phyloP scores from a whole-genome alignment of 345 rosid species.

The Mangifera indica region DNA sequence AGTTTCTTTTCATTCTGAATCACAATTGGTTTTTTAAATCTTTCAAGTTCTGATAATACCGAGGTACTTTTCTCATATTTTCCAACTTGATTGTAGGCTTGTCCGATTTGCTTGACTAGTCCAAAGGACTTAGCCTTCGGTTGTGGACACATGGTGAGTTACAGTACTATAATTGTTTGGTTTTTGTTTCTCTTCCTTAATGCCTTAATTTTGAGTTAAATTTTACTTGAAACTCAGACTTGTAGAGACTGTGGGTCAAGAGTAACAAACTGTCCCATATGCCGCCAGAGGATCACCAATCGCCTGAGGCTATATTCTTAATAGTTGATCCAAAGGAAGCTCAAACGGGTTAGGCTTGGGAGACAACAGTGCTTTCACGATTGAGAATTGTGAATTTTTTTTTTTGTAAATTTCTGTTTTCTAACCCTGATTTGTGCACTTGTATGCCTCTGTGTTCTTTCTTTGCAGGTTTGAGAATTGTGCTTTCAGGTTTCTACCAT shows the following conservation, averaged over 20 bases:
- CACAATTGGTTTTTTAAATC: too few species aligned
- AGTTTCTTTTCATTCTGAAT: too few species aligned
- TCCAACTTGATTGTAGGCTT: slow-evolving; percentile 37
- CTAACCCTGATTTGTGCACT: too few species aligned
- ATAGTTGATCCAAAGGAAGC: neutral
- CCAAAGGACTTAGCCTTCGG: slow-evolving; percentile 58
- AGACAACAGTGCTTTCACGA: too few species aligned
- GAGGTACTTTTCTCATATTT: neutral
- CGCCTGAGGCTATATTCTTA: slow-evolving; percentile 53
- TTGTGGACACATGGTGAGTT: slow-evolving; percentile 79
- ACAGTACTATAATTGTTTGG: neutral
- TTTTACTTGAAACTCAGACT: slow-evolving; percentile 37
- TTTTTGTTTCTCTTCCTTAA: neutral
- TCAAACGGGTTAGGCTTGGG: neutral
- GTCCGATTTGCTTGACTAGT: slow-evolving; percentile 67
- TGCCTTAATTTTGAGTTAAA: neutral
- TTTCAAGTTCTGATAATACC: too few species aligned
- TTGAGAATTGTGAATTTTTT: too few species aligned
- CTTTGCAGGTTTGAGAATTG: too few species aligned
- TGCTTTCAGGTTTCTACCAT: too few species aligned
- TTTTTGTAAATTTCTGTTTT: too few species aligned
- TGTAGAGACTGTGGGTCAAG: slow-evolving; percentile 56
- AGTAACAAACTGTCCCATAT: slow-evolving; percentile 59
- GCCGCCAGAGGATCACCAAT: slow-evolving; percentile 51
- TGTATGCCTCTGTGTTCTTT: too few species aligned